These are phyloP conservation scores for Caloboletus firmus DNA, from an alignment of 1,284 basidiomycete species.

Conservation along the genomic window DNA sequence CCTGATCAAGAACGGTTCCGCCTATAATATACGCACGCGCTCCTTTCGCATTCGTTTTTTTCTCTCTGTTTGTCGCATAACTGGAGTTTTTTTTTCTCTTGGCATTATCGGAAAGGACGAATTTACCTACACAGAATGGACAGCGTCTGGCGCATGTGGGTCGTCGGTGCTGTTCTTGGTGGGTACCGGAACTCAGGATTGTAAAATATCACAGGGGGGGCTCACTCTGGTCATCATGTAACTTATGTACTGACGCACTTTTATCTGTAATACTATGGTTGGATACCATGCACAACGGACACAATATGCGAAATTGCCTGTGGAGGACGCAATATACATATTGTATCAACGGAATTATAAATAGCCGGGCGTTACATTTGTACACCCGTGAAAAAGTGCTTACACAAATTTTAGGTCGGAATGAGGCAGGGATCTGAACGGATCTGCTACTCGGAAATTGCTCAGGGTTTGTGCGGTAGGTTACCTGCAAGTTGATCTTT, in stretches of 20 bases:
- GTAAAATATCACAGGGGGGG: conserved; percentile 17
- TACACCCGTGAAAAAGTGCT: no score
- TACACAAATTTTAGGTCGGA: no score
- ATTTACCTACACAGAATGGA: neutral
- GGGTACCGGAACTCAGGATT: conserved; percentile 21
- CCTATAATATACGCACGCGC: no score
- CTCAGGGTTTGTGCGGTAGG: no score
- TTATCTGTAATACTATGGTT: conserved; percentile 19
- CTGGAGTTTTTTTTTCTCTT: neutral
- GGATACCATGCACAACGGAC: neutral
- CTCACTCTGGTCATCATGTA: conserved; percentile 11
- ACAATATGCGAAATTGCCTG: neutral
- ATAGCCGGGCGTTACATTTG: neutral
- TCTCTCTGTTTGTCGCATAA: no score
- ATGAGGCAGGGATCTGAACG: no score
- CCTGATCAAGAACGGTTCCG: no score
- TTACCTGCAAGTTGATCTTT: no score
- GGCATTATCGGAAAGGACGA: neutral
- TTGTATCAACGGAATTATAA: no score
- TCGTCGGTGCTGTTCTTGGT: conserved; percentile 10
- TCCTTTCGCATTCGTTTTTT: no score
- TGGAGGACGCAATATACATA: neutral
- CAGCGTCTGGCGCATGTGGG: conserved; percentile 12
- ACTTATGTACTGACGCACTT: conserved; percentile 14
- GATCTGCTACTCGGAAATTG: no score